A percentile compares a stretch with the other conserved stretches of the same genome.
These are phyloP conservation scores for Rhizomucor miehei DNA, from an alignment of 371 early-diverging fungal genomes.

Conservation along the genomic window DNA sequence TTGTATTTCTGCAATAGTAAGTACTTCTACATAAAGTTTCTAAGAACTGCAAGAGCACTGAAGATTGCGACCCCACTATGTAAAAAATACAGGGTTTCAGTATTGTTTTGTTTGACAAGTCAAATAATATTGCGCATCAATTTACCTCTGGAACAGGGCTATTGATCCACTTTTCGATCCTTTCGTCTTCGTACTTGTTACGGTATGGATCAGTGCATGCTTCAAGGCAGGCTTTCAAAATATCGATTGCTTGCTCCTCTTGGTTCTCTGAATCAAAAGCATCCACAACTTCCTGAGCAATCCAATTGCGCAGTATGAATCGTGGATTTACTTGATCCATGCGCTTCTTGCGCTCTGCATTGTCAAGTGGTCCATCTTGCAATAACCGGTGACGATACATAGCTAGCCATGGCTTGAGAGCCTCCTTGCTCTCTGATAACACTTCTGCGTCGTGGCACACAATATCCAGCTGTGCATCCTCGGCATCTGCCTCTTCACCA, in stretches of 20 bases:
- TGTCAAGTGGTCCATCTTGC: constrained; percentile 22
- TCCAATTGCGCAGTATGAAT: constrained; percentile 74
- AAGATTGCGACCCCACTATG: constrained; percentile 34
- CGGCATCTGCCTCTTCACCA: constrained; percentile 40
- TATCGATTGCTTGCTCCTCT: constrained; percentile 22
- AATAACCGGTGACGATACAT: constrained; percentile 54
- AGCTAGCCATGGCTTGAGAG: constrained; percentile 37
- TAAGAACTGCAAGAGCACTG: constrained; percentile 38
- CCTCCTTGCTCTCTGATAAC: constrained; percentile 15
- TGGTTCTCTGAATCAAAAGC: constrained; percentile 32
- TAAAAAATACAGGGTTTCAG: constrained; percentile 33
- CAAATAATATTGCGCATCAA: not conserved
- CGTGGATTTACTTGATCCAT: constrained; percentile 70
- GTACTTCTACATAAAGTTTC: not conserved
- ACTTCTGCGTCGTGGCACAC: constrained; percentile 21
- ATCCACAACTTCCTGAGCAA: constrained; percentile 64
- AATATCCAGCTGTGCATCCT: constrained; percentile 35
- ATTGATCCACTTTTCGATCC: constrained; percentile 30
- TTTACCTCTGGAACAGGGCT: constrained; percentile 34
- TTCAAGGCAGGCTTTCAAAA: constrained; percentile 51
- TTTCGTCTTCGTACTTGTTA: constrained; percentile 36
- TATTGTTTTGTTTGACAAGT: constrained; percentile 15
- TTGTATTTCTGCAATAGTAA: no score
- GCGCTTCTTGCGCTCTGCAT: constrained; percentile 26
- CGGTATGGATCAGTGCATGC: constrained; percentile 59